Evolutionary conservation across 2,329 filamentous ascomycete species (phyloP).

Genomic region (Fulvia fulva): DNA sequence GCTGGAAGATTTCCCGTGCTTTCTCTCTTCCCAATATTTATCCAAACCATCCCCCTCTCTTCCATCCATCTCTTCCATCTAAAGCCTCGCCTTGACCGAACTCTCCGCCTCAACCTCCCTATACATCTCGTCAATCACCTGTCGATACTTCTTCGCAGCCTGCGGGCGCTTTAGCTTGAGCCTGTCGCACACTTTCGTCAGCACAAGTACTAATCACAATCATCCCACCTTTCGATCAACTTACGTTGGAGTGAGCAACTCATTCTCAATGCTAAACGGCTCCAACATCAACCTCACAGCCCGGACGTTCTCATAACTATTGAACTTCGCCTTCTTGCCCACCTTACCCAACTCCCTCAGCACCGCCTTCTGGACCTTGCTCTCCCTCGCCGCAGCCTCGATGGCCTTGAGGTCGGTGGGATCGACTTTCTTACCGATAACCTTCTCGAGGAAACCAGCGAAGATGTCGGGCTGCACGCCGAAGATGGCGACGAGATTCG

Average conservation of each 20-base stretch:
- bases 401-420: conserved; percentile 64
- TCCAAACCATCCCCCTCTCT: neutral
- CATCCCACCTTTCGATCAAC: conserved; percentile 36
- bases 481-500: conserved; percentile 78
- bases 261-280: conserved; percentile 90
- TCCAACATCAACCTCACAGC: conserved; percentile 74
- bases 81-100: conserved; percentile 48
- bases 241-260: conserved; percentile 83
- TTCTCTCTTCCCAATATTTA: neutral
- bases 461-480: conserved; percentile 83
- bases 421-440: conserved; percentile 62
- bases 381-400: conserved; percentile 62
- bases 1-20: neutral
- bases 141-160: conserved; percentile 58
- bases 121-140: conserved; percentile 58
- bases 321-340: conserved; percentile 80
- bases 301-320: conserved; percentile 80
- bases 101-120: conserved; percentile 48
- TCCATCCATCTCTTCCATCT: conserved; percentile 19
- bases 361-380: conserved; percentile 69
- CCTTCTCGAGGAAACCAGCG: conserved; percentile 71
- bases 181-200: conserved; percentile 39
- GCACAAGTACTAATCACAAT: conserved; percentile 3
- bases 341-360: conserved; percentile 74
- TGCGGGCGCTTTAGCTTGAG: conserved; percentile 70